Evolutionary conservation across 1,284 basidiomycete species (phyloP), one percentile per base, ranked within the genome.

Genomic region (Ceratobasidium sp.): DNA sequence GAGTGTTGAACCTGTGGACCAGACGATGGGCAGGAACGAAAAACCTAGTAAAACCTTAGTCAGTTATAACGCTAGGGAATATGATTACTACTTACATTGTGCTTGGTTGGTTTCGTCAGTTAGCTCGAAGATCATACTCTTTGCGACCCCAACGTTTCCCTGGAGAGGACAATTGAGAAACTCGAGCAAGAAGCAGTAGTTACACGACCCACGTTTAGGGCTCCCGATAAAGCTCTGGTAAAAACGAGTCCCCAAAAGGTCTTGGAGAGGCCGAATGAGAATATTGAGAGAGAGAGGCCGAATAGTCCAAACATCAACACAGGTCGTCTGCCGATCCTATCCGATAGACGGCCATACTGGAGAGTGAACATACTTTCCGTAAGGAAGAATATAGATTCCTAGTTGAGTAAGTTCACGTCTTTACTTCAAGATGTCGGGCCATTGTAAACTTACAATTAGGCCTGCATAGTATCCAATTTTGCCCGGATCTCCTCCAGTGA

Each of bases 111-210:
- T 72, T 42, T 65, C 55, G 65, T 73, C 72, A 35, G 73, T 71
- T 31, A 75, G 50, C 43, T 73, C 73, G 20, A 72, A 71, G 13
- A 76, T 54, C 32, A 72, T 70, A 29, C 60, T 70, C 50, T 76
- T 75, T 27, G 73, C 70, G 32, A 76, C 74, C n/a, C 72, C 75
- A 13, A 73, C 69, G 54, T 76, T 76, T 29, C 75, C 60, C 60
- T 64, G 32, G 2, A 20, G 25, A 8, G 10, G 34, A 17, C 2
- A 43, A 22, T 22, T 42, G 12, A 35, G 43, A 45, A 25, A 17
- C 17, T 27, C 27, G 40, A 20, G n/a, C 40, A 22, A 13, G 15
- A 40, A 15, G n/a, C 10, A 32, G 15, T 54, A 34, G 4, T 20
- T 34, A 15, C 2, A 34, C 10, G 15, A 64, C 60, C 32, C 32